A percentile compares a stretch with the other conserved stretches of the same genome.
Evolutionary conservation across 2,329 filamentous ascomycete species (phyloP).

Genomic region (Knufia fluminis): DNA sequence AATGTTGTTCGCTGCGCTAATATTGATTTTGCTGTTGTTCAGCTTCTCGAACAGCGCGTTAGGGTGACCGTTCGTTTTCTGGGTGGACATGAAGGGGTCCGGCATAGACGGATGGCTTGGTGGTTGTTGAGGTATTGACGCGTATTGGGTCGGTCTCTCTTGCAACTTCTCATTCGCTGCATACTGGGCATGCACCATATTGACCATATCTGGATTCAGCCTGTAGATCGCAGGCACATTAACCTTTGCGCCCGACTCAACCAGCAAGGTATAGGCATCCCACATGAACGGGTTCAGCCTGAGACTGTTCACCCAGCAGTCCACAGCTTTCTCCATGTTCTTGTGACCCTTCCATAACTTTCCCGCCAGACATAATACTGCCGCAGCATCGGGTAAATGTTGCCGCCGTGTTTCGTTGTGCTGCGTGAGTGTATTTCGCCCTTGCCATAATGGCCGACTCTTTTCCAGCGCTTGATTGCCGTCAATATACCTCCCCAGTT

Average conservation of each 20-base stretch:
- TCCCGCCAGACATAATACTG: slow-evolving; percentile 72
- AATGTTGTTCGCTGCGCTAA: slow-evolving; percentile 21
- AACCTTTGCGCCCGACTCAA: slow-evolving; percentile 65
- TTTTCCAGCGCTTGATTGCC: slow-evolving; percentile 79
- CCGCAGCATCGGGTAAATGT: slow-evolving; percentile 70
- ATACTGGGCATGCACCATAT: slow-evolving; percentile 31
- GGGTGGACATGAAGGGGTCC: slow-evolving; percentile 36
- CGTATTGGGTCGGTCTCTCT: background rate
- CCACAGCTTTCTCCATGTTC: slow-evolving; percentile 71
- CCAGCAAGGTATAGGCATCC: slow-evolving; percentile 87
- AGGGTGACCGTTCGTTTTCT: slow-evolving; percentile 30
- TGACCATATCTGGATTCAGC: slow-evolving; percentile 55
- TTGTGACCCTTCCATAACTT: slow-evolving; percentile 77
- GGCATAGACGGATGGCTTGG: slow-evolving; percentile 28
- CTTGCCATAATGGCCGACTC: slow-evolving; percentile 63
- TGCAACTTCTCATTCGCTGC: slow-evolving; percentile 7
- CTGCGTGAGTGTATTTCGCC: slow-evolving; percentile 68
- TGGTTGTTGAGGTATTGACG: slow-evolving; percentile 17
- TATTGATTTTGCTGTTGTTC: slow-evolving; percentile 37
- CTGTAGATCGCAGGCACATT: slow-evolving; percentile 81
- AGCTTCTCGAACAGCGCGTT: slow-evolving; percentile 41
- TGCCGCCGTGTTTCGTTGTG: slow-evolving; percentile 69
- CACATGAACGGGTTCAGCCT: slow-evolving; percentile 94
- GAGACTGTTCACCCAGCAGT: slow-evolving; percentile 78
- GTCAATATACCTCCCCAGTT: slow-evolving; percentile 67